Conservation (phyloP, 192 early-diverging fungal genomes). For the Umbelopsis sp. region DNA sequence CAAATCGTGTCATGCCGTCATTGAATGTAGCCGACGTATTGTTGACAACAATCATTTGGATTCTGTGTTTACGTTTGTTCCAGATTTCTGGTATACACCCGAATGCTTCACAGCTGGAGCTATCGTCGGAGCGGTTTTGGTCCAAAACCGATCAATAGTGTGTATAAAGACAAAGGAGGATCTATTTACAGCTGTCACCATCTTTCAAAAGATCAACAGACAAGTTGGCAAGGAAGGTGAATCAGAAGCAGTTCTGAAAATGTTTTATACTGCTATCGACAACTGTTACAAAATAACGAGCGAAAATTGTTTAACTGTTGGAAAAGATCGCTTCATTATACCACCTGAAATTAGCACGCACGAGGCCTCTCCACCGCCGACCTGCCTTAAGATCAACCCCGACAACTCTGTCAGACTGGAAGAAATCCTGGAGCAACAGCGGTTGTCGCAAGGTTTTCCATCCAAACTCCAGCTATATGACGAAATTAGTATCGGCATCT, state of each 20-base stretch:
- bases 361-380: not conserved
- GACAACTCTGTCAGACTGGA: no score
- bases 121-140: not conserved
- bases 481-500: not conserved
- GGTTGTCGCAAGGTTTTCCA: not conserved
- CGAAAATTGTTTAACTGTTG: not conserved
- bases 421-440: not conserved
- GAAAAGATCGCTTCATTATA: not conserved
- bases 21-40: not conserved
- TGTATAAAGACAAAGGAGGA: not conserved
- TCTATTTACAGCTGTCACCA: not conserved
- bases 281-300: not conserved
- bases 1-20: not conserved
- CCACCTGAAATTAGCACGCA: not conserved
- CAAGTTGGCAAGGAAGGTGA: not conserved
- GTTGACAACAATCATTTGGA: not conserved
- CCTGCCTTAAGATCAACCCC: no score
- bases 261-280: not conserved
- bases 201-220: not conserved
- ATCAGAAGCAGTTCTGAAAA: not conserved
- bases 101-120: not conserved
- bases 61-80: not conserved
- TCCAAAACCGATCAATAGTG: not conserved
- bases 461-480: not conserved
- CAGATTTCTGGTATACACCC: constrained; percentile 1